Percentiles rank a stretch among this genome's conserved stretches.
phyloP scores from a whole-genome alignment of 331 rosid genomes.

The Telfairia occidentalis region DNA sequence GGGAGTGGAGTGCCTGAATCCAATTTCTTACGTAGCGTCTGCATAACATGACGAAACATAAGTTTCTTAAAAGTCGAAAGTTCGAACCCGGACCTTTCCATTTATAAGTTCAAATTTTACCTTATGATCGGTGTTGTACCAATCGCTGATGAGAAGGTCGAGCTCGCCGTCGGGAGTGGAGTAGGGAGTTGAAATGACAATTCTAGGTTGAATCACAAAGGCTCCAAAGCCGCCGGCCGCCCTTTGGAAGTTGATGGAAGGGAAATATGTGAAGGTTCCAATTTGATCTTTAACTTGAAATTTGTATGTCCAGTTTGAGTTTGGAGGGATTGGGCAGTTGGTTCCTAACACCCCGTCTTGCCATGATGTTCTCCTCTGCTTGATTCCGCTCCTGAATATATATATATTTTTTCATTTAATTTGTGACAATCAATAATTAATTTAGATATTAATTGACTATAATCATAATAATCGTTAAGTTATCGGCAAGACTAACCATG shows the following conservation, averaged over 20 bases:
- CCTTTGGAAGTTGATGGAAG: slow-evolving; percentile 56
- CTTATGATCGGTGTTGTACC: slow-evolving; percentile 53
- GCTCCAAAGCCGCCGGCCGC: slow-evolving; percentile 73
- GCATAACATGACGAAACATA: not conserved
- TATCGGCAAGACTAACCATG: slow-evolving; percentile 77
- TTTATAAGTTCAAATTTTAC: slow-evolving; percentile 3
- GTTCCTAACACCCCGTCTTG: slow-evolving; percentile 86
- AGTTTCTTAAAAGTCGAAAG: no score
- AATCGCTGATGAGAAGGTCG: slow-evolving; percentile 61
- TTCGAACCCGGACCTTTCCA: no score
- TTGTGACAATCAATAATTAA: no score
- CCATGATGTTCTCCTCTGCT: slow-evolving; percentile 67
- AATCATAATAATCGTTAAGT: no score
- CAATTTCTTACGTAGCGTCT: slow-evolving; percentile 38
- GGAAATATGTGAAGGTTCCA: slow-evolving; percentile 65
- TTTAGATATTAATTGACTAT: no score
- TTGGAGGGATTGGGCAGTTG: slow-evolving; percentile 82
- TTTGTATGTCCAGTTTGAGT: slow-evolving; percentile 65
- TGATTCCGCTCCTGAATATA: slow-evolving; percentile 74
- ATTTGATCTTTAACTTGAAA: slow-evolving; percentile 79
- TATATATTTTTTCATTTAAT: not conserved
- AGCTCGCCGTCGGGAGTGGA: slow-evolving; percentile 40
- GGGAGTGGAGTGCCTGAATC: slow-evolving; percentile 50
- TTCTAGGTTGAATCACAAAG: slow-evolving; percentile 50
- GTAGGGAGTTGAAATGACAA: slow-evolving; percentile 56